Evolutionary conservation across 208 protist genomes (phyloP), one percentile per base, ranked within the genome.

Genomic region (Wallacemonas collosoma): DNA sequence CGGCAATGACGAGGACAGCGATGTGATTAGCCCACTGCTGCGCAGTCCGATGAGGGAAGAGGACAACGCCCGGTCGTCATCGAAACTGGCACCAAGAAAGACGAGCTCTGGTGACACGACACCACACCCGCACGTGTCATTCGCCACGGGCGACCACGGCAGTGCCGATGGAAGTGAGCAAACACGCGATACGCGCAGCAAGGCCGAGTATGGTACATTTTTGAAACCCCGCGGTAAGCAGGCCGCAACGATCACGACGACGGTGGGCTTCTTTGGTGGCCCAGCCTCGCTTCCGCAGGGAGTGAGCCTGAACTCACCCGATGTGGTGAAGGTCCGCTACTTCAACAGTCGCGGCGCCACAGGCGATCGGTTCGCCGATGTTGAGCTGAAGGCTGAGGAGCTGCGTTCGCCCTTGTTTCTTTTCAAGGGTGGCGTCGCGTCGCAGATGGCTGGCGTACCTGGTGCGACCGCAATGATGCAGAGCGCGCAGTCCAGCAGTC

Each of bases 311-410:
- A 68, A 78, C 15, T 75, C 75, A n/a, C 73, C 77, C 36, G 57
- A 91, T 36, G 77, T 87, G 14, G 91, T 95, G 57, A 64, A 76
- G 44, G 77, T 95, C 0, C 73, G 71, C 40, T 95, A 91, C 84
- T 95, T 91, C 63, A 95, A 95, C 76, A 91, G 91, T 68, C 88
- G 88, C 43, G 91, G 91, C 15, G 76, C 71, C 41, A 51, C 69
- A 6, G 84, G 83, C 50, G 72, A 78, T 3, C 76, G 72, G 43
- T 95, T 93, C 76, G 54, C 39, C 36, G 80, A 89, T 26, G 88
- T 95, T n/a, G 80, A 85, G 64, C 80, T 95, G 15, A 55, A 82
- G 57, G 45, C 78, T 55, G 75, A 85, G 9, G 73, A 95, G 75
- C 71, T 94, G 55, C 88, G 91, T 0, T 48, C 83, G 3, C 86